A percentile compares a stretch with the other conserved stretches of the same genome.
Evolutionary conservation across 148 eudicot species (phyloP).

Genomic region (Chenopodium suecicum): DNA sequence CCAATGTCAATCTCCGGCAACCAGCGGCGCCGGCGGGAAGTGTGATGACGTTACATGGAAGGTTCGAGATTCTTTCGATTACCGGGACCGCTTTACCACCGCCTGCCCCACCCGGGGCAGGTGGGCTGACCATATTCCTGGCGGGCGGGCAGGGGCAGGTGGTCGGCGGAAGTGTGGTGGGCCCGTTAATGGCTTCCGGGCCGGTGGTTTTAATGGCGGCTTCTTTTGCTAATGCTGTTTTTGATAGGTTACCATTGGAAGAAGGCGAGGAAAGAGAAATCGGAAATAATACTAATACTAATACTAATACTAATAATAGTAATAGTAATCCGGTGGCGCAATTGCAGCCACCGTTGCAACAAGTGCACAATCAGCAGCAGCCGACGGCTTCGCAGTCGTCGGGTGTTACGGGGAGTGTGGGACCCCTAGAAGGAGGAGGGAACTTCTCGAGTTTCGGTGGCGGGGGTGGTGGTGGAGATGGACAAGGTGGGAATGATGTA

Average conservation of each 20-base stretch:
- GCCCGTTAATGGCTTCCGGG: constrained; percentile 54
- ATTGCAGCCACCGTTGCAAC: background rate
- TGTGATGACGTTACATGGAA: constrained; percentile 40
- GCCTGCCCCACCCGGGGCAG: constrained; percentile 52
- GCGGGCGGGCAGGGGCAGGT: constrained; percentile 77
- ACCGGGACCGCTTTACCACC: constrained; percentile 51
- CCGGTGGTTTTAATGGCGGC: constrained; percentile 69
- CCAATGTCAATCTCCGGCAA: constrained; percentile 38
- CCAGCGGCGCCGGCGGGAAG: constrained; percentile 30
- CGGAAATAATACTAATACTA: background rate
- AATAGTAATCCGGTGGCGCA: background rate
- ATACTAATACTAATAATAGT: background rate
- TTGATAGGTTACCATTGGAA: constrained; percentile 58
- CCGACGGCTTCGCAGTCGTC: constrained; percentile 38
- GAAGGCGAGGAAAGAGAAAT: constrained; percentile 46
- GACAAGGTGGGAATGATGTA: constrained; percentile 25
- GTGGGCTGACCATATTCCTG: constrained; percentile 54
- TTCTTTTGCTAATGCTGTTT: constrained; percentile 66
- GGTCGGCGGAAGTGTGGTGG: constrained; percentile 63
- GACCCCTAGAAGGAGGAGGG: constrained; percentile 18
- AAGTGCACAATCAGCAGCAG: constrained; percentile 17
- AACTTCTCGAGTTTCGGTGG: constrained; percentile 16
- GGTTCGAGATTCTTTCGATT: constrained; percentile 37
- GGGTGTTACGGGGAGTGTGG: constrained; percentile 33
- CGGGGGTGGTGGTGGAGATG: constrained; percentile 7